Conservation (phyloP, 352 stramenopile genomes). For the Phytophthora fragariae region DNA sequence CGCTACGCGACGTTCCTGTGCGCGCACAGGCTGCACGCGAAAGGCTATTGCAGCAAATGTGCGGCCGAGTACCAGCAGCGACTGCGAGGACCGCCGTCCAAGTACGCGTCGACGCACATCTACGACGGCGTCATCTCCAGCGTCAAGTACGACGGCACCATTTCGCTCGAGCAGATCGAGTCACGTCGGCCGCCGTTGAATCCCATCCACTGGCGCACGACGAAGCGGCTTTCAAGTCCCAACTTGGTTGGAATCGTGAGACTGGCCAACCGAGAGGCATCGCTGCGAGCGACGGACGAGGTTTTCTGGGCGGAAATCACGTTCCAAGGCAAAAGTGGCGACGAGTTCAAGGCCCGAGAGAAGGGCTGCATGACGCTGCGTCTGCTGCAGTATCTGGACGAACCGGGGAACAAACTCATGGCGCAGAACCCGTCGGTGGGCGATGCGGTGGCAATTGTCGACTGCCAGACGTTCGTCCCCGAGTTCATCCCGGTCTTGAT, state of each 20-base stretch:
- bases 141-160: slow-evolving; percentile 67
- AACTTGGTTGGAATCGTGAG: slow-evolving; percentile 87
- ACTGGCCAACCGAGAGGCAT: slow-evolving; percentile 56
- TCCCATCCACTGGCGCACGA: slow-evolving; percentile 84
- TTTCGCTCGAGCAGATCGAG: slow-evolving; percentile 66
- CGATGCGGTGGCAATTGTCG: slow-evolving; percentile 78
- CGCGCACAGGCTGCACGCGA: slow-evolving; percentile 55
- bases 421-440: slow-evolving; percentile 58
- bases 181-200: slow-evolving; percentile 66
- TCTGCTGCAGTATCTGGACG: slow-evolving; percentile 75
- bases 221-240: slow-evolving; percentile 73
- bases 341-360: slow-evolving; percentile 77
- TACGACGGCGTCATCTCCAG: slow-evolving; percentile 67
- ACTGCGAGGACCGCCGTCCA: slow-evolving; percentile 61
- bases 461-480: slow-evolving; percentile 88
- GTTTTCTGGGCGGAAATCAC: slow-evolving; percentile 85
- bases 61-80: slow-evolving; percentile 54
- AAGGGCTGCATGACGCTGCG: slow-evolving; percentile 68
- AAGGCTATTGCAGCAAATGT: slow-evolving; percentile 73
- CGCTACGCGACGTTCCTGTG: slow-evolving; percentile 70
- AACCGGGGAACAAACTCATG: slow-evolving; percentile 64
- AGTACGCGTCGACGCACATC: slow-evolving; percentile 80
- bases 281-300: slow-evolving; percentile 54
- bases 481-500: slow-evolving; percentile 90
- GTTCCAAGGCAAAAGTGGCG: slow-evolving; percentile 69